phyloP scores from a whole-genome alignment of 2,329 filamentous ascomycete species.

The Aureobasidium subglaciale region DNA sequence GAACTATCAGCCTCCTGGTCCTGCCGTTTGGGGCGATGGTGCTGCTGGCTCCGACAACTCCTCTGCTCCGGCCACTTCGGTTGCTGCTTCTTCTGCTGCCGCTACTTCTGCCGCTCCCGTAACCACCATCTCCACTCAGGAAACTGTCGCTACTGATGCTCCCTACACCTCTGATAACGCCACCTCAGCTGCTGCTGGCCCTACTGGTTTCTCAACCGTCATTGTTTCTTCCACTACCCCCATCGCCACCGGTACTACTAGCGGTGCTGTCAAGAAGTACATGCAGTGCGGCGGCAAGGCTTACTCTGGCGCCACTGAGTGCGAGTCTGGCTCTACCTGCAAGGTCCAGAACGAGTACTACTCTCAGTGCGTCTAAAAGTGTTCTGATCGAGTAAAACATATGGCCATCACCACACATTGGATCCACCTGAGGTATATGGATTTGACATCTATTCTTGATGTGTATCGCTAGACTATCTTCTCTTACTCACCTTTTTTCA shows the following conservation, averaged over 20 bases:
- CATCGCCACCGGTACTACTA: background rate
- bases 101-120: slow-evolving; percentile 19
- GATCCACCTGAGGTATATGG: background rate
- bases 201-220: background rate
- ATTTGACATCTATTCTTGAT: background rate
- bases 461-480: background rate
- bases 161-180: background rate
- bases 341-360: slow-evolving; percentile 30
- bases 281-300: slow-evolving; percentile 30
- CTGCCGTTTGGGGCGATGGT: slow-evolving; percentile 29
- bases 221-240: background rate
- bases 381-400: background rate
- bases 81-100: slow-evolving; percentile 14
- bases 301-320: slow-evolving; percentile 30
- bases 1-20: slow-evolving; percentile 38
- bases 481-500: too few species aligned
- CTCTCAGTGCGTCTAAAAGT: slow-evolving; percentile 28
- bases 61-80: slow-evolving; percentile 17
- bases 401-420: background rate
- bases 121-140: slow-evolving; percentile 14
- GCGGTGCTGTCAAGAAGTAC: slow-evolving; percentile 19
- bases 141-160: background rate
- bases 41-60: slow-evolving; percentile 7
- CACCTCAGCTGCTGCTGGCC: background rate
- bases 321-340: slow-evolving; percentile 30